Evolutionary conservation across 768 basidiomycete genomes (phyloP), one percentile per base, ranked within the genome.

Genomic region (Kwoniella sp.): DNA sequence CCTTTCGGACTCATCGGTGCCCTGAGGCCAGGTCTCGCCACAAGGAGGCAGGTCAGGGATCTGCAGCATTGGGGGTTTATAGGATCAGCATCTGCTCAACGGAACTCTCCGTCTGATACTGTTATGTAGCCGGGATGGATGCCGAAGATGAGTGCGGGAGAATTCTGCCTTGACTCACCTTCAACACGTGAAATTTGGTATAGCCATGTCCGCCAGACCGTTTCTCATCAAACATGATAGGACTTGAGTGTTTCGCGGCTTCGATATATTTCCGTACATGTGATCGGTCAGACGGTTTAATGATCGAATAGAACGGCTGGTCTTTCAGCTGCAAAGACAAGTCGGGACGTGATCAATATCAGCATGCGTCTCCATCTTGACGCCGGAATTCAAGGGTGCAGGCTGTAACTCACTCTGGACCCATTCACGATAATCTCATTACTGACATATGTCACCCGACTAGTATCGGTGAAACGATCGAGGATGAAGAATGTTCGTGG

Each of bases 401-500:
- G 23, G 30, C 13, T 23, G 45, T 45, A 15, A 66, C 68, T 69
- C 58, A 70, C 73, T 13, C 63, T 60, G 13, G 47, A 50, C 29
- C 65, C 60, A 17, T 69, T 65, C 30, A 71, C 31, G 30, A 76
- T 67, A 5, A 73, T 56, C 38, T 76, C 70, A 53, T 78, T 78
- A 47, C 70, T 76, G 38, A 66, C 68, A 56, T 67, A 76, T 23
- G 72, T 70, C 13, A 78, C 65, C 15, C 67, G 51, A 26, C 55
- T 56, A 4, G 73, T 71, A 29, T 74, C 71, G 2, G 73, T 76
- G 52, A 78, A 78, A 26, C 77, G 47, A 55, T 78, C 73, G 13
- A 78, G n/a, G n/a, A 76, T 60, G 64, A 76, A 71, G 47, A 71
- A 74, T 11, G 73, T 74, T 25, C 77, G 57, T 4, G 65, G 62